These are phyloP conservation scores for Termitomyces sp. DNA, from an alignment of 768 basidiomycete genomes.

Conservation along the genomic window DNA sequence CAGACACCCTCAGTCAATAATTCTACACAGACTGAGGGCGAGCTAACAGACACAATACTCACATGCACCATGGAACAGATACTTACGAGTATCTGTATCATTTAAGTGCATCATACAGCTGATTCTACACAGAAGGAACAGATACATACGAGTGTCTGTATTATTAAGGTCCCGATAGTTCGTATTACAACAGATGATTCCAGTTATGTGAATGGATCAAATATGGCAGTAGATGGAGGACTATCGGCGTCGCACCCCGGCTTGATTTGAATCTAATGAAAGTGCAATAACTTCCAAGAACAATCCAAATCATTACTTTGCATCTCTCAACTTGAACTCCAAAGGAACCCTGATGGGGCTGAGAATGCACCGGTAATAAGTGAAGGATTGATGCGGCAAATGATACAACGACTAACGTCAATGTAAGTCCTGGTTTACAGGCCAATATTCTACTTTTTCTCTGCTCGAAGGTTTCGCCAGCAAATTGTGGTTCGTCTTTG, in stretches of 20 bases:
- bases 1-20: too few species aligned
- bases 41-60: too few species aligned
- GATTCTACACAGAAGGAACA: too few species aligned
- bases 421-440: constrained; percentile 29
- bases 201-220: constrained; percentile 90
- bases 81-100: too few species aligned
- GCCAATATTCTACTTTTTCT: constrained; percentile 35
- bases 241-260: constrained; percentile 71
- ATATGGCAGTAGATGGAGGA: constrained; percentile 83
- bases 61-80: too few species aligned
- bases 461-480: constrained; percentile 39
- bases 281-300: not conserved
- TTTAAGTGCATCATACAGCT: too few species aligned
- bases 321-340: constrained; percentile 25
- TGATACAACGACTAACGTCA: constrained; percentile 32
- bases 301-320: not conserved
- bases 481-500: constrained; percentile 45
- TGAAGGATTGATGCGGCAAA: not conserved
- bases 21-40: too few species aligned
- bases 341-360: constrained; percentile 27
- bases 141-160: too few species aligned
- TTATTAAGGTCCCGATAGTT: too few species aligned
- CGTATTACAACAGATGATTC: too few species aligned
- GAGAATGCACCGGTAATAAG: not conserved
- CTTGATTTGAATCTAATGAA: not conserved